These are phyloP conservation scores for Ceratocystis huliohia DNA, from an alignment of 2,329 filamentous ascomycete genomes.

Conservation along the genomic window DNA sequence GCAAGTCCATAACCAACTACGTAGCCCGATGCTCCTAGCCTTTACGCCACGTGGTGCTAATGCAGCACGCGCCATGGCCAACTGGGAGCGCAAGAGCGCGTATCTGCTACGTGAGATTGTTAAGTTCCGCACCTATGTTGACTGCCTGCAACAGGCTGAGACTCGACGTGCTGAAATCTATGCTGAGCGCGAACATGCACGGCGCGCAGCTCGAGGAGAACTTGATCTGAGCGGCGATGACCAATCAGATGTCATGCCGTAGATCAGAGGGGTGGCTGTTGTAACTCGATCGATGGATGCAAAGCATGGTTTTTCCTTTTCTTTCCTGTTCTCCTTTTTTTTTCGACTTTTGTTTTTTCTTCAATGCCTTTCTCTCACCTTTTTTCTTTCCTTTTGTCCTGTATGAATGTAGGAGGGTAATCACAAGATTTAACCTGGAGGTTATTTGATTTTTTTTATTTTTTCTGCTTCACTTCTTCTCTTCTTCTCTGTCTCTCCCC, in stretches of 20 bases:
- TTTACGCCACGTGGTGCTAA: conserved; percentile 79
- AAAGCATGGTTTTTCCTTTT: background rate
- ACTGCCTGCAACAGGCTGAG: conserved; percentile 62
- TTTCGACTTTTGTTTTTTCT: background rate
- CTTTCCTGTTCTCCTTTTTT: background rate
- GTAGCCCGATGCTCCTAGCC: conserved; percentile 74
- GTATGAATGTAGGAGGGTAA: background rate
- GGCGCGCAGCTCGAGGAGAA: conserved; percentile 22
- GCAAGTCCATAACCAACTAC: conserved; percentile 73
- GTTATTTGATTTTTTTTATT: background rate
- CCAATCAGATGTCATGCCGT: conserved; percentile 6
- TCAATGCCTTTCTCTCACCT: background rate
- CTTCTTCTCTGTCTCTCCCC: background rate
- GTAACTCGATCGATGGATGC: background rate
- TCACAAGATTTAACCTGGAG: background rate
- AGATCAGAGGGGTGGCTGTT: background rate
- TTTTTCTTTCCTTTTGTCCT: background rate
- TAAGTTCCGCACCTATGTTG: conserved; percentile 92
- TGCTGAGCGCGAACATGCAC: conserved; percentile 37
- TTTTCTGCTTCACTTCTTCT: background rate
- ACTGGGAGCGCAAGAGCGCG: conserved; percentile 93
- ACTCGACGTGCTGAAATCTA: conserved; percentile 59
- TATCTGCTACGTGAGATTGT: conserved; percentile 89
- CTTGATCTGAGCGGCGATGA: conserved; percentile 19
- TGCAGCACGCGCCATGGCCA: conserved; percentile 71